phyloP scores from a whole-genome alignment of 2,329 filamentous ascomycete genomes.

The Amylocarpus encephaloides region DNA sequence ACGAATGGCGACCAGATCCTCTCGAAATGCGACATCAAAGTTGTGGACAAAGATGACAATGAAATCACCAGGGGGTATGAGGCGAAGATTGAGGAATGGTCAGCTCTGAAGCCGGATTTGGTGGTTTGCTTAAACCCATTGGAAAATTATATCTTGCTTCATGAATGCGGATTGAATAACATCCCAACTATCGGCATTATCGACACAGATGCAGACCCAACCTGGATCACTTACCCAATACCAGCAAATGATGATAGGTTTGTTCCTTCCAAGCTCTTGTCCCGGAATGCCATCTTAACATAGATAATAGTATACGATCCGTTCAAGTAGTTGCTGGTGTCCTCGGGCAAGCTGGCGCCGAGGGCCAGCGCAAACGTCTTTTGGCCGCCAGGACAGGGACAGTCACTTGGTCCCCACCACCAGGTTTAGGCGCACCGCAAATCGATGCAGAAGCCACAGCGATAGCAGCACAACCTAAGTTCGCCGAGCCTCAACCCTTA shows the following conservation, averaged over 20 bases:
- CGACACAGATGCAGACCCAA: conserved; percentile 87
- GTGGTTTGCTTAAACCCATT: conserved; percentile 89
- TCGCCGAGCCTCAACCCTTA: neutral
- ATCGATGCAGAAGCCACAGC: conserved; percentile 2
- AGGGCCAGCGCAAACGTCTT: conserved; percentile 63
- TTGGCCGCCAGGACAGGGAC: conserved; percentile 53
- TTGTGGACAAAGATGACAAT: conserved; percentile 71
- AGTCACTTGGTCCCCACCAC: conserved; percentile 53
- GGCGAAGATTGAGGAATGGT: conserved; percentile 53
- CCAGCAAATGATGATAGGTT: conserved; percentile 94
- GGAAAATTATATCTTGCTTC: conserved; percentile 84
- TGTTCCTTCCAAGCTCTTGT: conserved; percentile 23
- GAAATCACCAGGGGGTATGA: conserved; percentile 52
- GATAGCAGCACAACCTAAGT: neutral
- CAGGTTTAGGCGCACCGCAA: conserved; percentile 20
- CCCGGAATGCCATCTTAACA: conserved; percentile 27
- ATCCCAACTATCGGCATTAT: conserved; percentile 93
- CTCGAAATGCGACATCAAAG: conserved; percentile 59
- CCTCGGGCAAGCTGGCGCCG: conserved; percentile 75
- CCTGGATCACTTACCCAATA: conserved; percentile 93
- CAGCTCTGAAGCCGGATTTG: conserved; percentile 75
- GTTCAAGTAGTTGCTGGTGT: conserved; percentile 78
- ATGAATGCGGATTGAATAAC: conserved; percentile 81
- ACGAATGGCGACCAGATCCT: conserved; percentile 92
- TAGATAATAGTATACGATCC: conserved; percentile 60